Base-by-base conservation (phyloP, 306 rosid species). In the Gleditsia sinensis region DNA sequence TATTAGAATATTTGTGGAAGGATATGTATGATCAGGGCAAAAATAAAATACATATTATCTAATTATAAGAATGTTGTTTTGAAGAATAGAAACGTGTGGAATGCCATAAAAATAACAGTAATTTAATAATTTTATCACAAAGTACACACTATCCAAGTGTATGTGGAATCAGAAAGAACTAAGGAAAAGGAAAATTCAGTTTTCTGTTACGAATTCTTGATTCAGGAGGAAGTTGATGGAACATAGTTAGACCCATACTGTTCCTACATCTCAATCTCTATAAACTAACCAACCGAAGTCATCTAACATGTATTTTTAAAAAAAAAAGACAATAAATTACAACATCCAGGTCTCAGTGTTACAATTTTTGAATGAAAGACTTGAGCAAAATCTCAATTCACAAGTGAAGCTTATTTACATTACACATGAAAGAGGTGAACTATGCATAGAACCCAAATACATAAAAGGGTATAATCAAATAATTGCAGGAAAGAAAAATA, bases 391-490 rank as follows among this genome's bases (percentile, higher is more conserved):
- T 40, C 49, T 71, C 12, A 56, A 21, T 11, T 64, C 51, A 71
- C 12, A 76, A 37, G 28, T 28, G 16, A 71, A 37, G 51, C 53
- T 49, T 58, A 46, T 43, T 66, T 49, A 51, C 36, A 64, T 50
- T 57, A 63, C 71, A 72, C 8, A 58, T 48, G 55, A 23, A 53
- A 45, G 37, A 25, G 30, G 51, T 67, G 40, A 59, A 49, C 36
- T 56, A 24, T 56, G 58, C 69, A 65, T 71, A 71, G 65, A 16
- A 1, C 16, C 23, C 33, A n/a, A 57, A 76, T n/a, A 27, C 9
- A 34, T 23, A 71, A 19, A 57, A 79, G 23, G 48, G 16, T 49
- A 20, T 45, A 53, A 45, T 25, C 33, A 69, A 50, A 81, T 32
- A 66, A 40, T 63, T 46, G 60, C 33, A 16, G 11, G 37, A 36